phyloP scores from a whole-genome alignment of 768 basidiomycete genomes.

The Boletus patriciae region DNA sequence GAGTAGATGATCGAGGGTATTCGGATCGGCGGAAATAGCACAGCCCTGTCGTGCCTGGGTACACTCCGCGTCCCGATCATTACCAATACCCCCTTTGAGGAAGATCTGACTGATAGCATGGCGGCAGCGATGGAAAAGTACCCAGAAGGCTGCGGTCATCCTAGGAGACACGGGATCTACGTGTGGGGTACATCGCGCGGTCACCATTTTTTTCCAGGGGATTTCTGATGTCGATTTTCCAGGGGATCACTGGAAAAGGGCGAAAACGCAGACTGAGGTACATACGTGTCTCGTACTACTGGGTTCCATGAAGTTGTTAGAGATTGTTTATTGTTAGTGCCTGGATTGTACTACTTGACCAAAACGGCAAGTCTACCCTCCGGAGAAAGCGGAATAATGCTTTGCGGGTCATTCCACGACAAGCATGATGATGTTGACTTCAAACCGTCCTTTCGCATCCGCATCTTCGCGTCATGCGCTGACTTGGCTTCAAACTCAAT shows the following conservation, averaged over 20 bases:
- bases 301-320: neutral
- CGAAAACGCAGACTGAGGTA: slow-evolving; percentile 86
- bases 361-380: slow-evolving; percentile 4
- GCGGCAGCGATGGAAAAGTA: slow-evolving; percentile 77
- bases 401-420: slow-evolving; percentile 1
- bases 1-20: slow-evolving; percentile 90
- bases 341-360: slow-evolving; percentile 76
- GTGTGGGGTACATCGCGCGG: slow-evolving; percentile 67
- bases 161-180: slow-evolving; percentile 81
- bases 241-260: slow-evolving; percentile 80
- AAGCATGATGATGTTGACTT: slow-evolving; percentile 11
- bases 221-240: slow-evolving; percentile 13
- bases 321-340: slow-evolving; percentile 47
- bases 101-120: slow-evolving; percentile 88
- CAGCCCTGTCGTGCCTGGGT: slow-evolving; percentile 79
- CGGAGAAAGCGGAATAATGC: neutral
- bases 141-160: slow-evolving; percentile 74
- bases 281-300: neutral
- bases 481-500: neutral
- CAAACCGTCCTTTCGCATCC: slow-evolving; percentile 1
- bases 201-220: neutral
- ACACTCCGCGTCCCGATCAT: slow-evolving; percentile 87
- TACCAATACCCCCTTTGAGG: slow-evolving; percentile 88
- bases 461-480: neutral
- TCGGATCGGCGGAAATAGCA: slow-evolving; percentile 70